Conservation (phyloP, 306 rosid genomes). For the Quercus aquifolioides region DNA sequence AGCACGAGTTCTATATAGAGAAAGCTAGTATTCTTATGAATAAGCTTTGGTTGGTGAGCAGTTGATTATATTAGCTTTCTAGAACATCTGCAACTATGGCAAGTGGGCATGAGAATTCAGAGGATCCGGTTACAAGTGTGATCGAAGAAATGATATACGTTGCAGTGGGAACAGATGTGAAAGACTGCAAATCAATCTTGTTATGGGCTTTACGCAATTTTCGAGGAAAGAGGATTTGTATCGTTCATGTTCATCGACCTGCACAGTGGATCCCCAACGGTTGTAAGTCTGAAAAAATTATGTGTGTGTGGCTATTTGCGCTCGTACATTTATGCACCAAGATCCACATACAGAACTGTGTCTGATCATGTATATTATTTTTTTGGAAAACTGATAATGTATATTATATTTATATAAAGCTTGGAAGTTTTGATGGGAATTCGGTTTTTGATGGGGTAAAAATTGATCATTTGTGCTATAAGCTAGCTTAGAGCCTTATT, state of each 20-base stretch:
- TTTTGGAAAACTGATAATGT: too few species aligned
- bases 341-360: too few species aligned
- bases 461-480: too few species aligned
- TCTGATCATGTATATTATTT: not conserved
- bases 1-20: too few species aligned
- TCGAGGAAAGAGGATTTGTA: slow-evolving; percentile 65
- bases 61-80: slow-evolving; percentile 36
- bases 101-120: slow-evolving; percentile 33
- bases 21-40: too few species aligned
- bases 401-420: not conserved
- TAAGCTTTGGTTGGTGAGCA: not conserved
- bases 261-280: slow-evolving; percentile 50
- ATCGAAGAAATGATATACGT: slow-evolving; percentile 51
- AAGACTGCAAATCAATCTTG: slow-evolving; percentile 52
- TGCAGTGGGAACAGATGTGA: slow-evolving; percentile 65
- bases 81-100: slow-evolving; percentile 31
- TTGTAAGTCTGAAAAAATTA: too few species aligned
- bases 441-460: too few species aligned
- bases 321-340: too few species aligned
- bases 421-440: not conserved
- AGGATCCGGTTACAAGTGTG: slow-evolving; percentile 23
- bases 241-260: slow-evolving; percentile 69
- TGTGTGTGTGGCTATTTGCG: too few species aligned
- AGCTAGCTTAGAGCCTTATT: too few species aligned
- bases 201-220: slow-evolving; percentile 71